These are phyloP conservation scores for Cryptococcus sp. DNA, from an alignment of 1,284 basidiomycete genomes.

Conservation along the genomic window DNA sequence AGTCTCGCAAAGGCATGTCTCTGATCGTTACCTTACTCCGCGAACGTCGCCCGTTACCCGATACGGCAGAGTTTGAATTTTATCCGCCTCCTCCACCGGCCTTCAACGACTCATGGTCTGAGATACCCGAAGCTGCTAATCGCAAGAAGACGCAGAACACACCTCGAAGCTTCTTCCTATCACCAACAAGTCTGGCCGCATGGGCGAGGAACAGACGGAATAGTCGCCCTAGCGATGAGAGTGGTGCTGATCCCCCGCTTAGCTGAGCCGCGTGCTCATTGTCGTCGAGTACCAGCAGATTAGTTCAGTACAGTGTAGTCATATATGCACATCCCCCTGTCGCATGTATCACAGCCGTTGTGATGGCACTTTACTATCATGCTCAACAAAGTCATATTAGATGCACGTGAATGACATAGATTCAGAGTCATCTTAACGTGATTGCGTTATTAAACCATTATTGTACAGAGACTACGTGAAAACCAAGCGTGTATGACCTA, in stretches of 20 bases:
- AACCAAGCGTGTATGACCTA: not conserved
- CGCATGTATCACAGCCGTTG: not conserved
- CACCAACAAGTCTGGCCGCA: constrained; percentile 19
- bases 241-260: no score
- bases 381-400: not conserved
- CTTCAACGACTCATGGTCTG: constrained; percentile 29
- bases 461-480: no score
- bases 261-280: no score
- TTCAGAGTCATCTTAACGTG: no score
- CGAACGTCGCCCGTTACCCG: constrained; percentile 35
- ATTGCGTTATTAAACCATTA: no score
- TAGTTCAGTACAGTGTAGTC: no score
- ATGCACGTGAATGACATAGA: not conserved
- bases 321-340: not conserved
- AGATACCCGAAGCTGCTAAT: constrained; percentile 16
- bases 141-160: constrained; percentile 12
- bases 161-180: constrained; percentile 22
- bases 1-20: constrained; percentile 53
- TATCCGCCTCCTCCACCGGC: constrained; percentile 36
- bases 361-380: not conserved
- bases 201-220: constrained; percentile 15
- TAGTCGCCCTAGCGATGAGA: not conserved
- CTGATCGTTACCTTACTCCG: constrained; percentile 45
- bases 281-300: no score
- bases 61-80: constrained; percentile 39